Evolutionary conservation across 805 yeast species (phyloP).

Genomic region (Sugiyamaella boreocaroliniensis): DNA sequence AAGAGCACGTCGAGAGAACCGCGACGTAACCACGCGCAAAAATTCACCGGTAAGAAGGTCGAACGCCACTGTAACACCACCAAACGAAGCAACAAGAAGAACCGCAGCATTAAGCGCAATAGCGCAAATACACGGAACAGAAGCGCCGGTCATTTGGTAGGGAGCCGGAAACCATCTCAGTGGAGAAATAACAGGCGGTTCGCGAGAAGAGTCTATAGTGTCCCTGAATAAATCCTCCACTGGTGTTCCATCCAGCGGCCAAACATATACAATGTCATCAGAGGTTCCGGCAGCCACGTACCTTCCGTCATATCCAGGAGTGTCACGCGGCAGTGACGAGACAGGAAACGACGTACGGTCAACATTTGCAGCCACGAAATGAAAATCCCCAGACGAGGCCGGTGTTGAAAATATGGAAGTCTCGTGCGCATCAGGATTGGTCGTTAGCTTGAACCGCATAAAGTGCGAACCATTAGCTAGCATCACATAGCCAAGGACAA

Average conservation of each 20-base stretch:
- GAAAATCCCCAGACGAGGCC: not conserved
- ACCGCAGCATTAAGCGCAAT: conserved; percentile 28
- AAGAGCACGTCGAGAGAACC: conserved; percentile 23
- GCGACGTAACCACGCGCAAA: conserved; percentile 25
- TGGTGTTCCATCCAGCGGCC: conserved; percentile 13
- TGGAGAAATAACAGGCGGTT: conserved; percentile 6
- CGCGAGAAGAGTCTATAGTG: not conserved
- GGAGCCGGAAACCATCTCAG: conserved; percentile 15
- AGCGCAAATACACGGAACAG: conserved; percentile 20
- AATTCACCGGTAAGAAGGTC: conserved; percentile 25
- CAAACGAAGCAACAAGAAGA: conserved; percentile 24
- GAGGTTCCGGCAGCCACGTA: conserved; percentile 19
- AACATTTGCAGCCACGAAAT: conserved; percentile 13
- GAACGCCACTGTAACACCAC: conserved; percentile 24
- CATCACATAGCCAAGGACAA: conserved; percentile 11
- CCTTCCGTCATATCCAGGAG: conserved; percentile 17
- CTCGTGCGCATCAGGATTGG: conserved; percentile 5
- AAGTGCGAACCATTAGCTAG: conserved; percentile 9
- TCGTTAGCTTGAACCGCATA: conserved; percentile 6
- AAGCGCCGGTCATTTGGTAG: conserved; percentile 11
- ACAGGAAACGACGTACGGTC: conserved; percentile 17
- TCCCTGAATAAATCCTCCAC: not conserved
- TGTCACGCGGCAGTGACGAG: conserved; percentile 12
- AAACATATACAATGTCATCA: conserved; percentile 14
- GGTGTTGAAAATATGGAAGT: not conserved